A percentile compares a stretch with the other conserved stretches of the same genome.
Evolutionary conservation across 352 stramenopile genomes (phyloP).

Genomic region (Globisporangium cederbergense): DNA sequence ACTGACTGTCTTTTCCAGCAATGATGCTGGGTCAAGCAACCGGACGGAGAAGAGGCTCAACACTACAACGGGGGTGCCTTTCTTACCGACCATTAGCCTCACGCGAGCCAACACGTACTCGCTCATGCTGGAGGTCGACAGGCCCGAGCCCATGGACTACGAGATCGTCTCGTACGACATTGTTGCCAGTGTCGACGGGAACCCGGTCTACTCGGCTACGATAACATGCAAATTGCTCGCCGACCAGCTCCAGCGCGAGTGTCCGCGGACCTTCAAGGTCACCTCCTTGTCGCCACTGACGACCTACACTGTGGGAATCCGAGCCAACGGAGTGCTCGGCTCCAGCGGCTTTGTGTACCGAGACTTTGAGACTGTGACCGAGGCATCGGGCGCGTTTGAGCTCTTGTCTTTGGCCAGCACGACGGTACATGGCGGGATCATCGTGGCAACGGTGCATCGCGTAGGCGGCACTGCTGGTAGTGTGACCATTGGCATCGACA

Average conservation of each 20-base stretch:
- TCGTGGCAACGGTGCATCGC: constrained; percentile 29
- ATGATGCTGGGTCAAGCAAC: constrained; percentile 18
- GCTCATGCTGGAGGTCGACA: constrained; percentile 22
- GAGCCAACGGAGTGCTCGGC: constrained; percentile 6
- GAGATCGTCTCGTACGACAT: constrained; percentile 42
- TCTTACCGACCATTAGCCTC: constrained; percentile 16
- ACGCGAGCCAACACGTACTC: constrained; percentile 41
- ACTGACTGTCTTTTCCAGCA: constrained; percentile 28
- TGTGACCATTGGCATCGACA: constrained; percentile 25
- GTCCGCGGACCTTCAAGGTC: background rate
- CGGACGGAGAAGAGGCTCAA: constrained; percentile 20
- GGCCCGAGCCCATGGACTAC: constrained; percentile 15
- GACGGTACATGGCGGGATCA: constrained; percentile 16
- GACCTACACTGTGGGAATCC: constrained; percentile 7
- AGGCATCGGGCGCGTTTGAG: constrained; percentile 18
- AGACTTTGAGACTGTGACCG: constrained; percentile 2
- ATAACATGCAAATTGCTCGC: background rate
- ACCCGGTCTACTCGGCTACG: constrained; percentile 3
- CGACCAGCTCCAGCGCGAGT: constrained; percentile 3
- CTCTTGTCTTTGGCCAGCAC: constrained; percentile 19
- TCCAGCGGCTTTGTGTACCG: background rate
- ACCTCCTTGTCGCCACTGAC: constrained; percentile 1
- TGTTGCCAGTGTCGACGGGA: constrained; percentile 6
- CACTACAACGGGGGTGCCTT: constrained; percentile 36
- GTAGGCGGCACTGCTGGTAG: constrained; percentile 30